Percentiles rank a stretch among this genome's conserved stretches.
Evolutionary conservation across 495 filamentous ascomycete genomes (phyloP).

Genomic region (Hypoxylon rickii): DNA sequence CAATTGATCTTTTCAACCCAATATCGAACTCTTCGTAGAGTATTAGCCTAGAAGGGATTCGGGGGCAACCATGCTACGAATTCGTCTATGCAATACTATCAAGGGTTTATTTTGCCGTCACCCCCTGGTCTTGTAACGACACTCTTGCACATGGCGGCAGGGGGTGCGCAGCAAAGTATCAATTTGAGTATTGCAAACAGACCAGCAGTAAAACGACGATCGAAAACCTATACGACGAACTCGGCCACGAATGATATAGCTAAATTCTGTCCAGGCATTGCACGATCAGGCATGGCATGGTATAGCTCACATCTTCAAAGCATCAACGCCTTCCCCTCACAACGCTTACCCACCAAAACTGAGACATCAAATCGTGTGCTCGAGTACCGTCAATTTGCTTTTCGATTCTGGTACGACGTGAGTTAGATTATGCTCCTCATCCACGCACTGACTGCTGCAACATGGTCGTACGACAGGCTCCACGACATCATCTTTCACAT

Average conservation of each 20-base stretch:
- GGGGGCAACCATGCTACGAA: conserved; percentile 6
- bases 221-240: background rate
- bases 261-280: conserved; percentile 12
- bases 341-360: conserved; percentile 22
- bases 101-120: conserved; percentile 30
- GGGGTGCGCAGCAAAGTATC: conserved; percentile 18
- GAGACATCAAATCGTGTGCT: conserved; percentile 13
- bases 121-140: conserved; percentile 20
- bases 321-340: no score
- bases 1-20: conserved; percentile 4
- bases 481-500: conserved; percentile 29
- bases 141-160: conserved; percentile 35
- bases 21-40: no score
- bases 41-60: conserved; percentile 37
- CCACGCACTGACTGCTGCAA: conserved; percentile 11
- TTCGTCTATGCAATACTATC: conserved; percentile 26
- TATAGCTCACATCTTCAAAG: background rate
- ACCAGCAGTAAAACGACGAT: background rate
- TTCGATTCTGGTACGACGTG: conserved; percentile 13
- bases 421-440: conserved; percentile 14
- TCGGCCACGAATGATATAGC: conserved; percentile 9
- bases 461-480: conserved; percentile 23
- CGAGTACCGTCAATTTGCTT: conserved; percentile 17
- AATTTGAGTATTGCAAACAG: background rate
- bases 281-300: conserved; percentile 8